A percentile compares a stretch with the other conserved stretches of the same genome.
Evolutionary conservation across 768 basidiomycete species (phyloP).

Genomic region (Phanerochaete carnosa): DNA sequence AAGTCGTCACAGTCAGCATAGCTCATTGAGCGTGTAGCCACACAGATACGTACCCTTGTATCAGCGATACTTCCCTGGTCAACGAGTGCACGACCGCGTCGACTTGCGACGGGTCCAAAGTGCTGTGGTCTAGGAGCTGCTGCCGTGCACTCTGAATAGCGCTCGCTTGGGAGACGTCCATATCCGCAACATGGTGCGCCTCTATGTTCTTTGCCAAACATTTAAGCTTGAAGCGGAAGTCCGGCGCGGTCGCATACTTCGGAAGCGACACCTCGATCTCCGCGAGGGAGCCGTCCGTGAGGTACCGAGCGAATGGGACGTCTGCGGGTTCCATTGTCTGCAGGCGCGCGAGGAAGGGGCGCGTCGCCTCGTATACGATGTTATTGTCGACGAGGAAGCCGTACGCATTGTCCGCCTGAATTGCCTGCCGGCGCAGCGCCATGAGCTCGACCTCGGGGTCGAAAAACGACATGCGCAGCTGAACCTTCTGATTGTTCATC

Average conservation of each 20-base stretch:
- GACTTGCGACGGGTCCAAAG: conserved; percentile 67
- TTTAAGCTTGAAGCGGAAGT: conserved; percentile 53
- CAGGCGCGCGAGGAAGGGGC: conserved; percentile 65
- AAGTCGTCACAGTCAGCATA: too few species aligned
- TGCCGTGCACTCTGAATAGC: conserved; percentile 41
- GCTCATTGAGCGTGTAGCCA: too few species aligned
- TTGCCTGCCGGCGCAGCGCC: conserved; percentile 13
- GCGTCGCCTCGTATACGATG: conserved; percentile 64
- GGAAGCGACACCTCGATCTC: conserved; percentile 44
- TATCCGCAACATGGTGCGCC: conserved; percentile 29
- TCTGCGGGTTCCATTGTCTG: conserved; percentile 50
- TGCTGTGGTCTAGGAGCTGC: conserved; percentile 43
- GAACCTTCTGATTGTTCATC: conserved; percentile 30
- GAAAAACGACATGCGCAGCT: conserved; percentile 60
- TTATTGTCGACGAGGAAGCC: conserved; percentile 49
- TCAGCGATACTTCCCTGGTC: conserved; percentile 56
- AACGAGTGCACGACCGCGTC: conserved; percentile 64
- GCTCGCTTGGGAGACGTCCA: conserved; percentile 40
- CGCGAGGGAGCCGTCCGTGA: conserved; percentile 39
- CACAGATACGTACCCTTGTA: conserved; percentile 61
- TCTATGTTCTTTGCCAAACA: conserved; percentile 43
- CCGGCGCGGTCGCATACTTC: conserved; percentile 47
- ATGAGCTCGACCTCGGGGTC: conserved; percentile 51
- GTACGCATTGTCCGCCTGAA: conserved; percentile 10
- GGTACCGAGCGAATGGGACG: conserved; percentile 52